Evolutionary conservation across 2,329 filamentous ascomycete genomes (phyloP), one percentile per base, ranked within the genome.

Genomic region (Fusarium sp.): DNA sequence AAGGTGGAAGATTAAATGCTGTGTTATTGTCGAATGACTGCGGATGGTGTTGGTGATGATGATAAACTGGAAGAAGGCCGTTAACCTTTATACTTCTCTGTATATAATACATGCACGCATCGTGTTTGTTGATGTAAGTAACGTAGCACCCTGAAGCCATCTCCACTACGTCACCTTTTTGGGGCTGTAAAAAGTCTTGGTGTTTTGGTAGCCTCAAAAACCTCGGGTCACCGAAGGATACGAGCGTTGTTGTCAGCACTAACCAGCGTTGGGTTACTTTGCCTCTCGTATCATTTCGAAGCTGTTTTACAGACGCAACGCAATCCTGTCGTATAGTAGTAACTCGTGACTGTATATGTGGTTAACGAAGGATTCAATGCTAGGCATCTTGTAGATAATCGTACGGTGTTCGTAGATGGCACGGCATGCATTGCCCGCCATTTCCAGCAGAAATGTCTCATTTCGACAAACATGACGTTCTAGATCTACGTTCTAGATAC

Each of bases 191-290:
- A 22, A 6, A 8, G 18, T 20, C 25, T 10, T 4, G 12, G 27
- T 32, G 8, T 41, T 22, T 53, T 6, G 34, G n/a, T 25, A 53
- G 34, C 47, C 27, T 16, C 38, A 53, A 43, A n/a, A 32, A 16
- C n/a, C 29, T 25, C 8, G 12, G 27, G 27, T 25, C 27, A 9
- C 41, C 27, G 10, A 25, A 25, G n/a, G 34, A 58, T 54, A 58
- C 56, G 56, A 44, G 55, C 40, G 20, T 18, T 25, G n/a, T 58
- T 22, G 47, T 58, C 56, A 58, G 56, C 56, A 44, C 56, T 58
- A 54, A 44, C 47, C 41, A 54, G 48, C 20, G 15, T 25, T 48
- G 27, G 34, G 12, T 20, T 22, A 22, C 27, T 22, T 24, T 41
- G 27, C 48, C 32, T 29, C 47, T 27, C 56, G 38, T 43, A 53